These are phyloP conservation scores for Arthroderma sp. DNA, from an alignment of 2,329 filamentous ascomycete species.

Conservation along the genomic window DNA sequence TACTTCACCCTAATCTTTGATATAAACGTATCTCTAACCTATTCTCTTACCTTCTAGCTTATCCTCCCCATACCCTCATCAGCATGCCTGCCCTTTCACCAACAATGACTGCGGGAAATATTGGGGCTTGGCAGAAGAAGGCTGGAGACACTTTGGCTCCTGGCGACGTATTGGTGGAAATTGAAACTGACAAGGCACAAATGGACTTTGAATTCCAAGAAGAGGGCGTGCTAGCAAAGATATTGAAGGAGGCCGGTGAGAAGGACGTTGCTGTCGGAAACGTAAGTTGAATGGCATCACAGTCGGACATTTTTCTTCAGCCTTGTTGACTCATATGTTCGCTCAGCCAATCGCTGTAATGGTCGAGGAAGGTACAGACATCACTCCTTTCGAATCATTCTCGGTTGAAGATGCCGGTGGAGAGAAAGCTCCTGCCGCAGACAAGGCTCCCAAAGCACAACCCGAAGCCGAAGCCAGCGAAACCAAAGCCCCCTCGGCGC, in stretches of 20 bases:
- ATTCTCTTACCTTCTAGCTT: slow-evolving; percentile 47
- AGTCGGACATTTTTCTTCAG: too few relatives aligned
- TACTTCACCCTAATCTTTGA: slow-evolving; percentile 7
- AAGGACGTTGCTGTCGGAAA: slow-evolving; percentile 92
- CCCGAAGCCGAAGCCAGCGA: slow-evolving; percentile 36
- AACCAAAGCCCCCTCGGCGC: slow-evolving; percentile 42
- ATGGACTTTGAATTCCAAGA: slow-evolving; percentile 99
- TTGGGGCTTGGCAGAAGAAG: slow-evolving; percentile 97
- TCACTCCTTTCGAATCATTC: slow-evolving; percentile 80
- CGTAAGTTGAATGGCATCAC: slow-evolving; percentile 46
- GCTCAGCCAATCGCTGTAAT: slow-evolving; percentile 83
- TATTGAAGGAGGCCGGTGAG: slow-evolving; percentile 80
- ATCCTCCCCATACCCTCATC: slow-evolving; percentile 86
- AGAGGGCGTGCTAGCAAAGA: slow-evolving; percentile 87
- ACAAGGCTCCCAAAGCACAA: slow-evolving; percentile 51
- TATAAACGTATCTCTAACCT: not conserved
- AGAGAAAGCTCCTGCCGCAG: slow-evolving; percentile 51
- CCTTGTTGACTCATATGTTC: not conserved
- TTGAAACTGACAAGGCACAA: slow-evolving; percentile 99
- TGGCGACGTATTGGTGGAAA: slow-evolving; percentile 92
- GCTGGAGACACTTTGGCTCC: slow-evolving; percentile 73
- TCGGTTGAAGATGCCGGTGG: slow-evolving; percentile 81
- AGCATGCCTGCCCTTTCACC: slow-evolving; percentile 97
- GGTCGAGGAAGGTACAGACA: slow-evolving; percentile 79
- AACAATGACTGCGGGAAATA: slow-evolving; percentile 94